Conservation (phyloP, 148 eudicot genomes). For the Salicornia ramosissima region DNA sequence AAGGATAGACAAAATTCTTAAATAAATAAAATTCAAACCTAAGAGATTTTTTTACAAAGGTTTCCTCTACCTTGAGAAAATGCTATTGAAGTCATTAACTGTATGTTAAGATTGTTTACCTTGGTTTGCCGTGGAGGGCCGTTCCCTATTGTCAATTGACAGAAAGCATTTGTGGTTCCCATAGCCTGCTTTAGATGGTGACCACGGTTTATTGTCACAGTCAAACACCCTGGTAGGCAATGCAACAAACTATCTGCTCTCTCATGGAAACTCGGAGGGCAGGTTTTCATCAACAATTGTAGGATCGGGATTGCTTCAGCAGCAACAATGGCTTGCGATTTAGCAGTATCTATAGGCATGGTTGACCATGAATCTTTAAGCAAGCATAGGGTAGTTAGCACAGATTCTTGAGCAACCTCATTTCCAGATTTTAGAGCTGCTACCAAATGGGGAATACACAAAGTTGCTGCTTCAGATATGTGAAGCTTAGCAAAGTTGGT, state of each 20-base stretch:
- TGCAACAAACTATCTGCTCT: constrained; percentile 69
- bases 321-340: constrained; percentile 66
- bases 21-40: background rate
- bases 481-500: constrained; percentile 71
- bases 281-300: constrained; percentile 69
- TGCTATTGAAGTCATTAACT: background rate
- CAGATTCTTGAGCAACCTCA: constrained; percentile 74
- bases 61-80: background rate
- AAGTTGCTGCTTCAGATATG: constrained; percentile 70
- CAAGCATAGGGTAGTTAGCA: constrained; percentile 54
- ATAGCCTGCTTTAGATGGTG: constrained; percentile 65
- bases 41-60: background rate
- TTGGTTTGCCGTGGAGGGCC: constrained; percentile 72
- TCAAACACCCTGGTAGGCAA: constrained; percentile 78
- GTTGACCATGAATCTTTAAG: constrained; percentile 71
- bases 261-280: constrained; percentile 77
- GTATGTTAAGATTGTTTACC: constrained; percentile 47
- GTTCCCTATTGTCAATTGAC: constrained; percentile 63
- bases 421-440: constrained; percentile 63
- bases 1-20: no score
- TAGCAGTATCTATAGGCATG: constrained; percentile 64
- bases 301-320: constrained; percentile 81
- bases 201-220: constrained; percentile 63
- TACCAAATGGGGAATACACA: constrained; percentile 77
- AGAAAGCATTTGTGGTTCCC: constrained; percentile 75